Evolutionary conservation across 495 filamentous ascomycete species (phyloP).

Genomic region (Umbilicaria muhlenbergii): DNA sequence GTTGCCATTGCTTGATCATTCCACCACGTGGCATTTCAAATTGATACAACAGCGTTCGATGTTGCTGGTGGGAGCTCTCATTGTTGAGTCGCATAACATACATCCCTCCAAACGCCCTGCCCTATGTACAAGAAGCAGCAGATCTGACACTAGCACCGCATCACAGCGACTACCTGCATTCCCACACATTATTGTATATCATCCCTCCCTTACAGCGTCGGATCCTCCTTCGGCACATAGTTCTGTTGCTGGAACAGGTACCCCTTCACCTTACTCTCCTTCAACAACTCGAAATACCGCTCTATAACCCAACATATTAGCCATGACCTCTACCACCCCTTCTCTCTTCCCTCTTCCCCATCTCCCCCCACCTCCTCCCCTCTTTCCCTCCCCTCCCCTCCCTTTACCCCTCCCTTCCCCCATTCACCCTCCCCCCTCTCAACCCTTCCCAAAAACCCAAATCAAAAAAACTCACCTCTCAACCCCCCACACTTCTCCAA

Average conservation of each 20-base stretch:
- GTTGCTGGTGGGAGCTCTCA: too few relatives aligned
- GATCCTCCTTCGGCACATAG: slow-evolving; percentile 41
- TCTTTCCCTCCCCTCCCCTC: neutral
- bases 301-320: slow-evolving; percentile 33
- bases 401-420: neutral
- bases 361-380: neutral
- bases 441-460: neutral
- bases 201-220: slow-evolving; percentile 4
- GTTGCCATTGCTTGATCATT: too few relatives aligned
- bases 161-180: too few relatives aligned
- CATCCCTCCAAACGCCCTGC: too few relatives aligned
- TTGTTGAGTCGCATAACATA: too few relatives aligned
- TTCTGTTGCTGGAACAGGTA: slow-evolving; percentile 91
- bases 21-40: too few relatives aligned
- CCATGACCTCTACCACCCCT: neutral
- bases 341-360: slow-evolving; percentile 2
- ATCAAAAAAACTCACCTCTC: slow-evolving; percentile 51
- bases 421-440: neutral
- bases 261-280: slow-evolving; percentile 69
- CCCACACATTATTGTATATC: too few relatives aligned
- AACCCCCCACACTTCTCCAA: slow-evolving; percentile 87
- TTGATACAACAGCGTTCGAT: too few relatives aligned
- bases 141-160: too few relatives aligned
- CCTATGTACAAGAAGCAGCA: too few relatives aligned
- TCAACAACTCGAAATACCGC: slow-evolving; percentile 81